Percentiles rank a stretch among this genome's conserved stretches.
Evolutionary conservation across 164 flowering plant genomes (phyloP).

Genomic region (Berberis thunbergii): DNA sequence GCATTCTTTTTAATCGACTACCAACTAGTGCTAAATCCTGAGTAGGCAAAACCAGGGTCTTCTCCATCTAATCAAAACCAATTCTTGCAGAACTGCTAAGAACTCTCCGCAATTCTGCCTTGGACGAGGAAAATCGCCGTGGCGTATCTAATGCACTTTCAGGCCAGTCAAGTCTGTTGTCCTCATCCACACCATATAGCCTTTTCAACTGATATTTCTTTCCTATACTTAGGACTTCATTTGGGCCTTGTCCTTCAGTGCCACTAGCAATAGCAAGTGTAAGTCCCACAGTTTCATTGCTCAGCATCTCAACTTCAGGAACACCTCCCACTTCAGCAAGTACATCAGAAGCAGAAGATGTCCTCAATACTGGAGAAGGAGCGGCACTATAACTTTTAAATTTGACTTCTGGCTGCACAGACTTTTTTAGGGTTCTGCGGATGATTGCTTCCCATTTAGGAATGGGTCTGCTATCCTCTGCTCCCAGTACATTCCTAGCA

Average conservation of each 20-base stretch:
- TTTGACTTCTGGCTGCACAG: constrained; percentile 47
- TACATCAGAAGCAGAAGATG: constrained; percentile 51
- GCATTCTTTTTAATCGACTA: constrained; percentile 33
- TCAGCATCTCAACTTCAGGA: constrained; percentile 24
- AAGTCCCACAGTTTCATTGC: constrained; percentile 15
- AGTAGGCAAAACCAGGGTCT: constrained; percentile 22
- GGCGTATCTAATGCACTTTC: constrained; percentile 52
- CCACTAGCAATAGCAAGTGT: constrained; percentile 13
- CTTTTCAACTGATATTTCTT: constrained; percentile 32
- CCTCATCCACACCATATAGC: constrained; percentile 38
- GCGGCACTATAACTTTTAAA: constrained; percentile 80
- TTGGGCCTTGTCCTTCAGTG: constrained; percentile 3
- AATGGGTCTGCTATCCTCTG: constrained; percentile 57
- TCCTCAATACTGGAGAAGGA: constrained; percentile 72
- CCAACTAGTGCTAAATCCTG: constrained; percentile 14
- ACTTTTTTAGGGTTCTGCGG: constrained; percentile 67
- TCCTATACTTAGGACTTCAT: constrained; percentile 13
- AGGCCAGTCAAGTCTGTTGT: constrained; percentile 65
- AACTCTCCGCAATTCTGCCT: constrained; percentile 47
- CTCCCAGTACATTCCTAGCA: constrained; percentile 52
- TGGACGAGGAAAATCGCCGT: constrained; percentile 34
- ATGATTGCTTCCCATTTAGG: constrained; percentile 89
- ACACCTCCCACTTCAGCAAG: constrained; percentile 38
- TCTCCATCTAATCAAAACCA: constrained; percentile 41
- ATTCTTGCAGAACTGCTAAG: constrained; percentile 60